These are phyloP conservation scores for Sphenostylis stenocarpa DNA, from an alignment of 306 rosid genomes.

Conservation along the genomic window DNA sequence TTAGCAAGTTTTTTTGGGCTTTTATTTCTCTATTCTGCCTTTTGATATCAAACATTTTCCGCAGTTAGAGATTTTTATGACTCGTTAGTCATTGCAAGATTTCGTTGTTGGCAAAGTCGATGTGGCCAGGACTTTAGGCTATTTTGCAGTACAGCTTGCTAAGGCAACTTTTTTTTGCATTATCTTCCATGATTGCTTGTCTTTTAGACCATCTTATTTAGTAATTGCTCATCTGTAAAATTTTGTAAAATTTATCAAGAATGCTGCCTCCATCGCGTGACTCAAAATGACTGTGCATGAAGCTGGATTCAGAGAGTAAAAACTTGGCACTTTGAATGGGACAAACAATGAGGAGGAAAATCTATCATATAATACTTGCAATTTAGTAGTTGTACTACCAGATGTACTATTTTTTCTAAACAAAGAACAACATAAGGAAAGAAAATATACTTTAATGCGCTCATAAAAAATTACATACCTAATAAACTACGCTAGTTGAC, in stretches of 20 bases:
- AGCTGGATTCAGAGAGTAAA: not conserved
- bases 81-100: constrained; percentile 3
- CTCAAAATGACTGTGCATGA: not conserved
- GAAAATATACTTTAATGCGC: not conserved
- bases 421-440: not conserved
- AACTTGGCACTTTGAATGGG: not conserved
- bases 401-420: not conserved
- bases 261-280: not conserved
- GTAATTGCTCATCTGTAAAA: not conserved
- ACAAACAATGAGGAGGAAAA: not conserved
- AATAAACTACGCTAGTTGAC: no score
- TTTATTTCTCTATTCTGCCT: not conserved
- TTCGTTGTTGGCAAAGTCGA: constrained; percentile 5
- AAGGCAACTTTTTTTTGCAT: not conserved
- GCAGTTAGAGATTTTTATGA: not conserved
- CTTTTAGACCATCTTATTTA: not conserved
- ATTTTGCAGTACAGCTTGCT: constrained; percentile 20
- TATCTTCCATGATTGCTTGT: not conserved
- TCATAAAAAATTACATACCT: no score
- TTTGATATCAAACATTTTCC: constrained; percentile 11
- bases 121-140: not conserved
- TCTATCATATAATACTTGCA: not conserved
- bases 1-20: not conserved
- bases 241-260: not conserved
- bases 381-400: not conserved